A percentile compares a stretch with the other conserved stretches of the same genome.
phyloP scores from a whole-genome alignment of 208 protist genomes.

The Leishmania lainsoni region DNA sequence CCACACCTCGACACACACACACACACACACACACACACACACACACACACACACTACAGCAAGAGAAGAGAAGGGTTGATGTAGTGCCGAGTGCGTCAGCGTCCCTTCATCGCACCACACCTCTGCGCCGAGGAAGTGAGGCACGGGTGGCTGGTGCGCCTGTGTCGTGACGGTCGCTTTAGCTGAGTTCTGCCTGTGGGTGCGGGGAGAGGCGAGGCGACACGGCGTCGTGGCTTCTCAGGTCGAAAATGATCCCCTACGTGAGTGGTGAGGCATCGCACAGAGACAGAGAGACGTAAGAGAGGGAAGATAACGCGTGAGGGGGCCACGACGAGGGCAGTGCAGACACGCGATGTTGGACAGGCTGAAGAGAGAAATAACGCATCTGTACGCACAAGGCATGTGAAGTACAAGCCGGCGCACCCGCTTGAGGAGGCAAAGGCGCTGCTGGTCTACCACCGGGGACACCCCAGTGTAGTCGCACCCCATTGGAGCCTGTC shows the following conservation, averaged over 20 bases:
- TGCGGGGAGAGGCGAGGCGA: not conserved
- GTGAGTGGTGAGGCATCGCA: not conserved
- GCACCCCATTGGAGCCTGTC: no score
- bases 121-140: not conserved
- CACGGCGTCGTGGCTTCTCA: not conserved
- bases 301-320: not conserved
- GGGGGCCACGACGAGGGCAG: not conserved
- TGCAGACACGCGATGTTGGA: no score
- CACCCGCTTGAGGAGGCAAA: no score
- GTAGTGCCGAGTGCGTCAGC: not conserved
- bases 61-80: not conserved
- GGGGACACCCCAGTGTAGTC: no score
- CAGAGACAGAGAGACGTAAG: not conserved
- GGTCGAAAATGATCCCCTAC: not conserved
- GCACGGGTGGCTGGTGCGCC: not conserved
- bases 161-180: not conserved
- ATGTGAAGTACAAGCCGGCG: no score
- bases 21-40: constrained; percentile 2
- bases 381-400: no score
- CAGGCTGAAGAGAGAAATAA: no score
- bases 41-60: constrained; percentile 1
- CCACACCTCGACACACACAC: not conserved
- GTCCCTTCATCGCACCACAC: not conserved
- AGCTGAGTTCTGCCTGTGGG: not conserved
- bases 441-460: no score